A percentile compares a stretch with the other conserved stretches of the same genome.
phyloP scores from a whole-genome alignment of 495 filamentous ascomycete genomes.

The Neurospora cerealis region DNA sequence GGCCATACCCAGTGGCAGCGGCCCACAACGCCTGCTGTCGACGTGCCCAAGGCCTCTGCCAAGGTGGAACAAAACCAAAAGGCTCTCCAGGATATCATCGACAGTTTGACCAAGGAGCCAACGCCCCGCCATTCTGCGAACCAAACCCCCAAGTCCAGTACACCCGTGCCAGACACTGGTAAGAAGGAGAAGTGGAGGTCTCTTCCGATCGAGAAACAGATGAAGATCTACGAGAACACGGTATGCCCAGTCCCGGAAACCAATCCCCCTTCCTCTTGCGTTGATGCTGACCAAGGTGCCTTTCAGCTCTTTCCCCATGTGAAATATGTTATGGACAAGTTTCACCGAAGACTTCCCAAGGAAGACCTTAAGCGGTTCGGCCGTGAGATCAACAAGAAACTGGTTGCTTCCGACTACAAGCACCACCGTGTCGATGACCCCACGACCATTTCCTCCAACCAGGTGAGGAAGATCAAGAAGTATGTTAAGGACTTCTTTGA shows the following conservation, averaged over 20 bases:
- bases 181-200: constrained; percentile 78
- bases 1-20: constrained; percentile 72
- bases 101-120: constrained; percentile 62
- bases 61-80: constrained; percentile 44
- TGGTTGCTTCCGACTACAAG: constrained; percentile 85
- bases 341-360: constrained; percentile 70
- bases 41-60: constrained; percentile 53
- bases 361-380: constrained; percentile 81
- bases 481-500: constrained; percentile 80
- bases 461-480: constrained; percentile 69
- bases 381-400: constrained; percentile 79
- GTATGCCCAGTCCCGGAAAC: constrained; percentile 35
- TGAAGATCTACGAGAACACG: constrained; percentile 86
- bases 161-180: constrained; percentile 44
- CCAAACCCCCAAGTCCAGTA: constrained; percentile 54
- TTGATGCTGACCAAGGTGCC: constrained; percentile 15
- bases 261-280: background rate
- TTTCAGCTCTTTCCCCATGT: constrained; percentile 68
- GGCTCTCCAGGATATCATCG: constrained; percentile 73
- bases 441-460: constrained; percentile 58
- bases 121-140: constrained; percentile 36
- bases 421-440: constrained; percentile 74
- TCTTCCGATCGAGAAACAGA: constrained; percentile 72
- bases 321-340: constrained; percentile 77
- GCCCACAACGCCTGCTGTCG: constrained; percentile 56